A percentile compares a stretch with the other conserved stretches of the same genome.
Conservation (phyloP, 257 asterid genomes). For the Solanum clarkiae region DNA sequence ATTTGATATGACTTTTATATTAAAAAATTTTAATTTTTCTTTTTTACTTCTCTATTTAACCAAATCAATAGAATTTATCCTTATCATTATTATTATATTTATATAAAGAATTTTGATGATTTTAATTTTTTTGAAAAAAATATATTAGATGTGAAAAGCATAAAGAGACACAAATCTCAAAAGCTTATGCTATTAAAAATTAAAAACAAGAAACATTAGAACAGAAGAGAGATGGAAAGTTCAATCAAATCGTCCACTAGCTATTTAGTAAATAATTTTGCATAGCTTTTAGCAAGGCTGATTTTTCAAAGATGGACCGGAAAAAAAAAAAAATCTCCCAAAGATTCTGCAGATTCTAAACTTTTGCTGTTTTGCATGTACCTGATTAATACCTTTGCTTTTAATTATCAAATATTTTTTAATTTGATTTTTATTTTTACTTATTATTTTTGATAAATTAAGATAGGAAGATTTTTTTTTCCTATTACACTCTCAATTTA, state of each 20-base stretch:
- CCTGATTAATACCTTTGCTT: too few relatives aligned
- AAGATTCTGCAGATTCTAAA: background rate
- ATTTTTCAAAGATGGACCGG: background rate
- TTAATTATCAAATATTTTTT: too few relatives aligned
- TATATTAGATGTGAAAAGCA: background rate
- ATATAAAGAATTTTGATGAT: too few relatives aligned
- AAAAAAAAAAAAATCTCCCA: background rate
- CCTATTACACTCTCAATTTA: too few relatives aligned
- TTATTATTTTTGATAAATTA: too few relatives aligned
- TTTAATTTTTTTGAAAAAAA: too few relatives aligned
- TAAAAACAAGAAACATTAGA: background rate
- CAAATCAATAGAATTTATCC: too few relatives aligned
- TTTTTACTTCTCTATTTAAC: too few relatives aligned
- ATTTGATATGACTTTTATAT: background rate
- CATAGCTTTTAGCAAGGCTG: background rate
- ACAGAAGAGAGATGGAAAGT: background rate
- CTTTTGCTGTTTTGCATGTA: background rate
- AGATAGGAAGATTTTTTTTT: too few relatives aligned
- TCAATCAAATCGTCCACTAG: background rate
- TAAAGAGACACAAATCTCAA: background rate
- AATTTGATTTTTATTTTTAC: too few relatives aligned
- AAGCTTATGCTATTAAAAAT: background rate
- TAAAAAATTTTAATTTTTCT: too few relatives aligned
- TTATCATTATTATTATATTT: too few relatives aligned
- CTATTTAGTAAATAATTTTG: background rate